Base-by-base conservation (phyloP, 768 basidiomycete species). In the Leccinum subtestaceum region DNA sequence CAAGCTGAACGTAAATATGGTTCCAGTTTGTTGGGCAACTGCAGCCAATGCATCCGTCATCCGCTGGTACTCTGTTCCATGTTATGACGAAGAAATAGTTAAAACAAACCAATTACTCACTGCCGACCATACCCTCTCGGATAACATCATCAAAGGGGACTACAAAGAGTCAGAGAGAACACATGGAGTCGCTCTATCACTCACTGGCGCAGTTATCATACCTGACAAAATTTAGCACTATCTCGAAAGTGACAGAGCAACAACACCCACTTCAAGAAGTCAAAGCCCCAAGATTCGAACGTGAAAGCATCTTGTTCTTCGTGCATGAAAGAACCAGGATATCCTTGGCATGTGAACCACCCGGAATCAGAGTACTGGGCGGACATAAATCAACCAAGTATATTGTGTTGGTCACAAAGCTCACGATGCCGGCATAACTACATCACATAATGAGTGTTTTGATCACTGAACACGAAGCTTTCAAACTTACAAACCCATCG, bases 281-380 rank as follows among this genome's bases (percentile, higher is more conserved):
- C 84, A 58, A 87, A 86, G 1, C 84, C 84, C 86, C 86, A 88
- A 48, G 68, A 66, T 54, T 80, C 78, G 74, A 87, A 87, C 3
- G 79, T 75, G 63, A 81, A 75, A 34, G 78, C 79, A 70, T 87
- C 86, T 76, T 81, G 78, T 23, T 76, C 80, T 65, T 87, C 86
- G 61, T 87, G 81, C 67, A 77, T 74, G 70, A 75, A 87, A 4
- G 85, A 87, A 40, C 85, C 86, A 2, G 86, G 85, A 64, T 82
- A 86, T 13, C 78, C 64, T 27, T 76, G 75, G 61, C 86, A 87
- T 5, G 86, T 87, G 63, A 80, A 84, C 85, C 85, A 87, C 15
- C 86, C 86, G 0, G 86, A 83, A 68, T 86, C 84, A 59, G 84
- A 82, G 59, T 87, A 87, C 85, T 85, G 29, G 10, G 45, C 7